Percentiles rank a stretch among this genome's conserved stretches.
phyloP scores from a whole-genome alignment of 2,329 filamentous ascomycete genomes.

The Colletotrichum chlorophyti region DNA sequence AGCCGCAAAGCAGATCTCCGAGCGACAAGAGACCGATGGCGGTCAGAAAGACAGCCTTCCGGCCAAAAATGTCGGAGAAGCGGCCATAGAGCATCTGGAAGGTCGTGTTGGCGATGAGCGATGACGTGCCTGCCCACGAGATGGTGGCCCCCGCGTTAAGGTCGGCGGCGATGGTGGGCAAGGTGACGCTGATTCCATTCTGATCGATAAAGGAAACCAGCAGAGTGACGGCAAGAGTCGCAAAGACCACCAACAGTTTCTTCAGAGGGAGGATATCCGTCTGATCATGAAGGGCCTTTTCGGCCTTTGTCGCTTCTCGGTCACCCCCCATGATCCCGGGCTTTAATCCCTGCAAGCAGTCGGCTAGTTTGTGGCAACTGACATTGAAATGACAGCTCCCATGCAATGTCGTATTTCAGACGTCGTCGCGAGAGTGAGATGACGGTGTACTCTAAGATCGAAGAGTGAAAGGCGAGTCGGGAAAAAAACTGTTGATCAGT shows the following conservation, averaged over 20 bases:
- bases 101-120: constrained; percentile 63
- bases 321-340: constrained; percentile 21
- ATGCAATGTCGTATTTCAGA: too few species aligned
- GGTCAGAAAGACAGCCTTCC: constrained; percentile 63
- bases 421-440: too few species aligned
- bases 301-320: constrained; percentile 36
- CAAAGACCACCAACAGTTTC: constrained; percentile 58
- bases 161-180: constrained; percentile 59
- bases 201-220: constrained; percentile 64
- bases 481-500: constrained; percentile 2
- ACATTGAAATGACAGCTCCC: too few species aligned
- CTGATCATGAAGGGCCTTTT: constrained; percentile 58
- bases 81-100: constrained; percentile 71
- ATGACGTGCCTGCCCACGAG: constrained; percentile 60
- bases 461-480: too few species aligned
- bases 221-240: constrained; percentile 56
- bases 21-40: constrained; percentile 59
- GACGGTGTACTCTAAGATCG: too few species aligned
- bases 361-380: too few species aligned
- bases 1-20: constrained; percentile 65
- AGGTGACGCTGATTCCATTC: constrained; percentile 58
- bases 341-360: not conserved
- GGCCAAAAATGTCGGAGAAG: constrained; percentile 66
- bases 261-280: constrained; percentile 61
- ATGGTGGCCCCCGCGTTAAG: constrained; percentile 56